Evolutionary conservation across 257 asterid species (phyloP), one percentile per base, ranked within the genome.

Genomic region (Ajuga chamaepitys): DNA sequence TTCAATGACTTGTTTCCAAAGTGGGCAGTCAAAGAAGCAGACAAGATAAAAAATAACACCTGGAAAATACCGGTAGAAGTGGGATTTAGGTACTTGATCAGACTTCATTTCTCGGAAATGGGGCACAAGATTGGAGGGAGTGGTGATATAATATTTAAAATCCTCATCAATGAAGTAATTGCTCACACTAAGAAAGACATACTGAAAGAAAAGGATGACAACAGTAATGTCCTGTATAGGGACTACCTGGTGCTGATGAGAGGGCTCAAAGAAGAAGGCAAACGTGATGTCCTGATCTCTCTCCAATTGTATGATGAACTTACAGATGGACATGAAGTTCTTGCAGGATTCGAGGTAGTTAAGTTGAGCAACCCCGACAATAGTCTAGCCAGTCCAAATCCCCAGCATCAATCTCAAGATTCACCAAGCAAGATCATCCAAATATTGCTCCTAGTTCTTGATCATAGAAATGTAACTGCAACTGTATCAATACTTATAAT

Each of bases 41-140:
- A 70, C 30, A 58, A 51, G 64, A 9, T 9, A 6, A 35, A 54
- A 32, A 62, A 66, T 6, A 54, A 50, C 17, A 68, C 79, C 9
- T 85, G 88, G 92, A 73, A 16, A 60, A 58, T 73, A 68, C 66
- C 73, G 2, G 83, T 80, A 56, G 80, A 78, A 45, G 80, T 78
- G 50, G 92, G 92, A 41, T 85, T 82, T 65, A 77, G 75, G 67
- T 82, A 78, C 71, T 58, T 80, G 78, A n/a, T n/a, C n/a, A n/a
- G n/a, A n/a, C n/a, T n/a, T n/a, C n/a, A n/a, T n/a, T n/a, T n/a
- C n/a, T n/a, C 80, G 1, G 80, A 77, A 22, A 48, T 70, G 12
- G 88, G 81, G 52, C 66, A 69, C 50, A 70, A 54, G 63, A 41
- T 68, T 42, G 53, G 62, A 8, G 66, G 62, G 25, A 14, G 46